Evolutionary conservation across 768 basidiomycete genomes (phyloP).

Genomic region (Multifurca ochricompacta): DNA sequence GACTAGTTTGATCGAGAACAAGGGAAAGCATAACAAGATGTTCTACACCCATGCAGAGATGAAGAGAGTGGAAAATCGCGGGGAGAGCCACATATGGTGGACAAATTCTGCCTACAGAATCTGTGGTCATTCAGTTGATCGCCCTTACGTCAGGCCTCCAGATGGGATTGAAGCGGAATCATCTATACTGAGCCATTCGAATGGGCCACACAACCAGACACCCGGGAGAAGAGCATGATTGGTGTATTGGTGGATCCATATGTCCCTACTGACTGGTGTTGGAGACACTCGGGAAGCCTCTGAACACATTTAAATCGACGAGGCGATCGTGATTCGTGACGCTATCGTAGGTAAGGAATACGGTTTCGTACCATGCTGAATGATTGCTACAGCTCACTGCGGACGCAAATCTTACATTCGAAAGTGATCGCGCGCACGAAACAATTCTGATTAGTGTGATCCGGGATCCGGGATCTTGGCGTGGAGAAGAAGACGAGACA

Average conservation of each 20-base stretch:
- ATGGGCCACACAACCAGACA: background rate
- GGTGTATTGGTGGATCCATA: background rate
- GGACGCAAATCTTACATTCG: slow-evolving; percentile 1
- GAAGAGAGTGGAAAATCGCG: background rate
- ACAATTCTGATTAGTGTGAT: slow-evolving; percentile 1
- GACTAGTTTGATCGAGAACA: background rate
- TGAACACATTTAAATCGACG: slow-evolving; percentile 1
- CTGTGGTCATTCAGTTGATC: background rate
- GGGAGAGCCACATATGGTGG: background rate
- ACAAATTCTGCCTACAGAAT: background rate
- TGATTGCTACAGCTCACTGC: background rate
- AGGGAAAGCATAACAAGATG: background rate
- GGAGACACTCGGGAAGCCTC: background rate
- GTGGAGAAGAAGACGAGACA: background rate
- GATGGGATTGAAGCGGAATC: slow-evolving; percentile 4
- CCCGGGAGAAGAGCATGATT: background rate
- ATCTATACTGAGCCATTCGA: slow-evolving; percentile 1
- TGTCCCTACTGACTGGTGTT: background rate
- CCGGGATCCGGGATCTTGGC: background rate
- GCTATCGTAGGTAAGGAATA: background rate
- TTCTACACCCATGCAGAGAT: background rate
- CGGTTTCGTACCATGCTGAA: background rate
- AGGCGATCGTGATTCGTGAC: background rate
- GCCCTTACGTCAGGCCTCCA: background rate
- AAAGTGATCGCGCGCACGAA: background rate